These are phyloP conservation scores for Acanthamoeba royreba DNA, from an alignment of 208 protist species.

Conservation along the genomic window DNA sequence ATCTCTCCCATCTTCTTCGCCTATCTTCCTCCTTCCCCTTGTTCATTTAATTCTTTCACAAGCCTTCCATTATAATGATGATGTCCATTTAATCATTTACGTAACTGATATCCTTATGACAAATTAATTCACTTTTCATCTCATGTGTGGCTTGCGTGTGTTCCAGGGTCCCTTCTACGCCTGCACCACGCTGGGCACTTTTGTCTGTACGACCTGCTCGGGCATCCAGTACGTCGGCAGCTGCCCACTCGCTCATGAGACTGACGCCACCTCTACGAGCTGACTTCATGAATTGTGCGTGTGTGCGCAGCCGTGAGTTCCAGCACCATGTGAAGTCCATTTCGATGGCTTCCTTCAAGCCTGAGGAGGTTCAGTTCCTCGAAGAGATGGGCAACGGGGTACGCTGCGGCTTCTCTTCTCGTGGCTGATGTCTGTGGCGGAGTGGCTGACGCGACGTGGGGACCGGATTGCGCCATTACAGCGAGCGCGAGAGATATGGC, in stretches of 20 bases:
- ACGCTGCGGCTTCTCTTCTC: too few relatives aligned
- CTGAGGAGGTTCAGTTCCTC: constrained; percentile 68
- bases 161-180: constrained; percentile 69
- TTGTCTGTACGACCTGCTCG: constrained; percentile 68
- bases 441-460: too few relatives aligned
- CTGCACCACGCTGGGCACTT: constrained; percentile 60
- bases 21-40: neutral
- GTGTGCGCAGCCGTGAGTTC: constrained; percentile 54
- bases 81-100: neutral
- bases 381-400: constrained; percentile 65
- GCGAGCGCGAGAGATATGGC: constrained; percentile 61
- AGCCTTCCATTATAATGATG: neutral
- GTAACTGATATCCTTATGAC: neutral
- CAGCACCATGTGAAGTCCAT: constrained; percentile 67
- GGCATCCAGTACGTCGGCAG: constrained; percentile 68
- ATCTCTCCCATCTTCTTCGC: neutral
- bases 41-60: neutral
- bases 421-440: too few relatives aligned
- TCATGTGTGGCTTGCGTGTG: neutral
- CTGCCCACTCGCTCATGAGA: neutral
- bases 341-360: constrained; percentile 72
- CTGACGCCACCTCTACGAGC: constrained; percentile 1
- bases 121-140: too few relatives aligned
- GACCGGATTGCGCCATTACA: neutral
- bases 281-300: neutral